Evolutionary conservation across 257 asterid genomes (phyloP).

Genomic region (Scutellaria barbata): DNA sequence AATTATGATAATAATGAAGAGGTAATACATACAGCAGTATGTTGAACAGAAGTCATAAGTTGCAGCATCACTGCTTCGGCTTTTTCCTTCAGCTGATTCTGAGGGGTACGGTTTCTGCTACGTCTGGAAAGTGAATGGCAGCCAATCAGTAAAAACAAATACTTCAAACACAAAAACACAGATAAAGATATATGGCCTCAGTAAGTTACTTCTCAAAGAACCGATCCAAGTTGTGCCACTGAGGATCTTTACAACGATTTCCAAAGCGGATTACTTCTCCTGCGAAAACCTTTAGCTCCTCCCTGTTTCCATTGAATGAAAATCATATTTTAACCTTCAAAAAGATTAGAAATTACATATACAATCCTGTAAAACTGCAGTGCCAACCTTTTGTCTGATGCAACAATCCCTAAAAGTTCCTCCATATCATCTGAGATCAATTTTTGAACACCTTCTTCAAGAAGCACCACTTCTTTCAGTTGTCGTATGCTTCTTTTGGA

Average conservation of each 20-base stretch:
- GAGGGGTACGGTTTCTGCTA: constrained; percentile 65
- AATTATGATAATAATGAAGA: constrained; percentile 8
- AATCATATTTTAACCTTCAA: background rate
- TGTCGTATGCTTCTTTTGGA: constrained; percentile 58
- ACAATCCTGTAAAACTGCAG: constrained; percentile 8
- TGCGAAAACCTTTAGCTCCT: constrained; percentile 71
- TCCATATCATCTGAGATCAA: constrained; percentile 65
- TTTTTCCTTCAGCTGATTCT: constrained; percentile 56
- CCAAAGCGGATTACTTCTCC: constrained; percentile 90
- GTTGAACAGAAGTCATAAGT: constrained; percentile 67
- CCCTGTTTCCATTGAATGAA: constrained; percentile 47
- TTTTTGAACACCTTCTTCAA: constrained; percentile 65
- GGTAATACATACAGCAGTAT: constrained; percentile 73
- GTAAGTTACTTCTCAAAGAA: constrained; percentile 72
- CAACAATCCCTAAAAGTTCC: constrained; percentile 68
- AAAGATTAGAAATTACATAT: constrained; percentile 4
- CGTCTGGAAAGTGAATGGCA: constrained; percentile 50
- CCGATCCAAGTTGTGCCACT: constrained; percentile 87
- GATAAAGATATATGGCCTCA: constrained; percentile 28
- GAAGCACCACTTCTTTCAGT: constrained; percentile 66
- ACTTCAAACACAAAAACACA: constrained; percentile 22
- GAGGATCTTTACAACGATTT: constrained; percentile 84
- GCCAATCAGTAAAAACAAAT: constrained; percentile 9
- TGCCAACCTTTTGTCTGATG: constrained; percentile 73
- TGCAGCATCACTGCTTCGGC: constrained; percentile 72